Evolutionary conservation across 2,329 filamentous ascomycete species (phyloP).

Genomic region (Cytospora piceae): DNA sequence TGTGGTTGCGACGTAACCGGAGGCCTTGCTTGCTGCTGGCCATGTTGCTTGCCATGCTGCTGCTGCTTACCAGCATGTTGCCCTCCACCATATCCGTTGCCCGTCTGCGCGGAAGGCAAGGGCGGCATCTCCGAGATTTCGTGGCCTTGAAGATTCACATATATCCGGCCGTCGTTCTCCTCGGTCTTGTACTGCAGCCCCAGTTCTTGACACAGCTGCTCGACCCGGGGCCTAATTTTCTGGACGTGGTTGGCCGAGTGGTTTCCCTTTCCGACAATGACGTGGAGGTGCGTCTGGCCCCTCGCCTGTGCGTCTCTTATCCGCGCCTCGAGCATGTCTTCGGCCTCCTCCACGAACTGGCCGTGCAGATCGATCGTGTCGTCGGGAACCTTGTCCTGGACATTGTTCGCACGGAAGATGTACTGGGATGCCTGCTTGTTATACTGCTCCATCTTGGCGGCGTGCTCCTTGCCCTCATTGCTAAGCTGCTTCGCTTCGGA

Average conservation of each 20-base stretch:
- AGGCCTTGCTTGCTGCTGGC: slow-evolving; percentile 41
- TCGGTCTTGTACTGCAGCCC: slow-evolving; percentile 84
- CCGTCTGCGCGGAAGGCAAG: slow-evolving; percentile 52
- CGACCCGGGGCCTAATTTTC: slow-evolving; percentile 94
- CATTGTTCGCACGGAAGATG: slow-evolving; percentile 96
- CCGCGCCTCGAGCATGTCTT: slow-evolving; percentile 83
- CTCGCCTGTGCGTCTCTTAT: slow-evolving; percentile 76
- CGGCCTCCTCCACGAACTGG: slow-evolving; percentile 92
- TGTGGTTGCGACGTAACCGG: slow-evolving; percentile 42
- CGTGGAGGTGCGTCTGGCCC: slow-evolving; percentile 83
- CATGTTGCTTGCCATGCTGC: slow-evolving; percentile 48
- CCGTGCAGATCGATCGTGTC: slow-evolving; percentile 96
- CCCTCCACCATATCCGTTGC: slow-evolving; percentile 41
- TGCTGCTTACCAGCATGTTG: slow-evolving; percentile 46
- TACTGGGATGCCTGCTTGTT: slow-evolving; percentile 90
- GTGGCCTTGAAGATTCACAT: slow-evolving; percentile 81
- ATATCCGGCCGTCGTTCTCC: slow-evolving; percentile 87
- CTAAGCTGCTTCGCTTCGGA: slow-evolving; percentile 81
- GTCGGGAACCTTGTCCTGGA: slow-evolving; percentile 68
- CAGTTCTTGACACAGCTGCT: slow-evolving; percentile 81
- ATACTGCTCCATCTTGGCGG: slow-evolving; percentile 81
- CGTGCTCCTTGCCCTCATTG: slow-evolving; percentile 84
- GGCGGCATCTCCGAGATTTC: slow-evolving; percentile 51
- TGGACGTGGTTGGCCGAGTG: slow-evolving; percentile 82
- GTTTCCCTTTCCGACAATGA: slow-evolving; percentile 95